These are phyloP conservation scores for Chernovozyma sophiae-reginae DNA, from an alignment of 1,139 yeast genomes.

Conservation along the genomic window DNA sequence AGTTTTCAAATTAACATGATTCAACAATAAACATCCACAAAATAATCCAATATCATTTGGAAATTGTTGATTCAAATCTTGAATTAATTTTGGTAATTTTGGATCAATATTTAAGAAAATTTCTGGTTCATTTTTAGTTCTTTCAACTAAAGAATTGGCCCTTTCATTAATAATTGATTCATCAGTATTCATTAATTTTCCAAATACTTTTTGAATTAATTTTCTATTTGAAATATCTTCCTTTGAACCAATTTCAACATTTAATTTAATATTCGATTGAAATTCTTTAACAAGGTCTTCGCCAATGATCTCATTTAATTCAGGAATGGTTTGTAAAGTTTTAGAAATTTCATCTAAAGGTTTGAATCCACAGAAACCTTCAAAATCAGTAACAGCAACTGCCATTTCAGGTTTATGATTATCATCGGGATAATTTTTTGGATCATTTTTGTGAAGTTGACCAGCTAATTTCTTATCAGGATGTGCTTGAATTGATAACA, in stretches of 20 bases:
- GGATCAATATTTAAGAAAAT: slow-evolving; percentile 39
- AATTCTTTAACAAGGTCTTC: slow-evolving; percentile 52
- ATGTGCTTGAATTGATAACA: slow-evolving; percentile 93
- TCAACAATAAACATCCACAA: slow-evolving; percentile 89
- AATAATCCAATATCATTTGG: slow-evolving; percentile 93
- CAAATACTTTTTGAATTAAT: slow-evolving; percentile 70
- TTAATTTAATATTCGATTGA: slow-evolving; percentile 41
- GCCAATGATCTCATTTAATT: slow-evolving; percentile 69
- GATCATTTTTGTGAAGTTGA: slow-evolving; percentile 73
- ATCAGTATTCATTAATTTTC: slow-evolving; percentile 75
- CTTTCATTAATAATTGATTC: slow-evolving; percentile 50
- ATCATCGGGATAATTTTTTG: slow-evolving; percentile 93
- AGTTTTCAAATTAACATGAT: slow-evolving; percentile 75
- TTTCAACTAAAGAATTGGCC: slow-evolving; percentile 58
- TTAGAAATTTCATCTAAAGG: slow-evolving; percentile 74
- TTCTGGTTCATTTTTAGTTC: slow-evolving; percentile 54
- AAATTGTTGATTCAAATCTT: slow-evolving; percentile 78
- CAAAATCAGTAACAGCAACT: slow-evolving; percentile 89
- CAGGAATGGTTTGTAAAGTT: slow-evolving; percentile 69
- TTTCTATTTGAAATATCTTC: slow-evolving; percentile 54
- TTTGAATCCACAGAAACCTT: slow-evolving; percentile 97
- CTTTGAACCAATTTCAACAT: slow-evolving; percentile 39
- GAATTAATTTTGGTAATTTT: slow-evolving; percentile 65
- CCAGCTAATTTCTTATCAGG: slow-evolving; percentile 88
- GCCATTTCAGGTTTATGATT: slow-evolving; percentile 99